A percentile compares a stretch with the other conserved stretches of the same genome.
Evolutionary conservation across 2,329 filamentous ascomycete species (phyloP).

Genomic region (Trichoderma sp.): DNA sequence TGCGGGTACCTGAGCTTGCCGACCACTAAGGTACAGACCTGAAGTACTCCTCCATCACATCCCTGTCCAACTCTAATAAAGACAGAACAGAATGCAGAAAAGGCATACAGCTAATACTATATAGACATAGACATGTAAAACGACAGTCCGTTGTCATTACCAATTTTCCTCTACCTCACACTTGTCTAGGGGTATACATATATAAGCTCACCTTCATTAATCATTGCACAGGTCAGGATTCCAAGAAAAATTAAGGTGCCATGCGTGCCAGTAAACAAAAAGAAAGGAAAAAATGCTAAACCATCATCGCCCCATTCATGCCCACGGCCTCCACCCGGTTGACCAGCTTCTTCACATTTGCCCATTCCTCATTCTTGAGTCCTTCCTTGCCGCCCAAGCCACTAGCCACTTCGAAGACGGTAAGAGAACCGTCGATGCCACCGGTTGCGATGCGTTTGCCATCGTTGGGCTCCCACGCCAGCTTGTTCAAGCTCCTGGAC

Average conservation of each 20-base stretch:
- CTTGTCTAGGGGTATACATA: constrained; percentile 22
- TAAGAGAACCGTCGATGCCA: constrained; percentile 86
- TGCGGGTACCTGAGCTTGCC: background rate
- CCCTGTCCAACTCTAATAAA: background rate
- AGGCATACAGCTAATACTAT: background rate
- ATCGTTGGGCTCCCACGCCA: constrained; percentile 90
- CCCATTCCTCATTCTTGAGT: constrained; percentile 86
- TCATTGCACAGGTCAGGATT: constrained; percentile 10
- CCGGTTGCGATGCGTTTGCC: constrained; percentile 86
- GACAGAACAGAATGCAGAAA: background rate
- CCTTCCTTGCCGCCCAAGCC: constrained; percentile 83
- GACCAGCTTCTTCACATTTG: constrained; percentile 86
- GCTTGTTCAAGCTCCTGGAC: constrained; percentile 86
- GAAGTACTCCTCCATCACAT: background rate
- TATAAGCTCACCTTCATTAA: constrained; percentile 7
- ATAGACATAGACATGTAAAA: background rate
- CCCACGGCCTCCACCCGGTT: constrained; percentile 69
- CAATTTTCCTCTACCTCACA: background rate
- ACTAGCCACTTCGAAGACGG: constrained; percentile 86
- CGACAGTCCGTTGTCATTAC: background rate
- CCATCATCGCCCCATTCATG: constrained; percentile 49
- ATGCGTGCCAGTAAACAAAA: constrained; percentile 9
- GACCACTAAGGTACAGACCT: background rate
- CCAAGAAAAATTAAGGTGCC: constrained; percentile 14
- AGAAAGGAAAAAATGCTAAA: constrained; percentile 29